Evolutionary conservation across 495 filamentous ascomycete genomes (phyloP).

Genomic region (Pyrenula aspistea): DNA sequence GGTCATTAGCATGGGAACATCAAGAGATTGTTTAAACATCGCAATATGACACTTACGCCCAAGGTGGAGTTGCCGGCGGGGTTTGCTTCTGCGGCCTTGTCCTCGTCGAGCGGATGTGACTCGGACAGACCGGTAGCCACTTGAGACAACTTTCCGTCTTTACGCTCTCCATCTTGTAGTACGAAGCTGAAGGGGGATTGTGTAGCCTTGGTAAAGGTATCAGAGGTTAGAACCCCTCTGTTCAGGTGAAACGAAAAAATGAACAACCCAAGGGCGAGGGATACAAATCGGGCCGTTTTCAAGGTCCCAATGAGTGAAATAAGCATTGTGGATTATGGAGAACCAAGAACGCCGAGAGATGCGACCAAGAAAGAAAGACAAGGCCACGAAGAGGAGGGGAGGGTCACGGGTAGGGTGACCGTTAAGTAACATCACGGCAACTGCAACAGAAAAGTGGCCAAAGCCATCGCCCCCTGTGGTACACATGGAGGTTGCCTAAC

Average conservation of each 20-base stretch:
- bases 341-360: too few species aligned
- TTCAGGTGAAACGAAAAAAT: not conserved
- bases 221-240: not conserved
- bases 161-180: not conserved
- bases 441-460: not conserved
- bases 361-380: not conserved
- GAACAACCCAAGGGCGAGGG: not conserved
- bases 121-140: not conserved
- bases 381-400: not conserved
- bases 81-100: not conserved
- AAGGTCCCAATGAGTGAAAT: not conserved
- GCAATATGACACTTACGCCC: not conserved
- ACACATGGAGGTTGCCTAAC: not conserved
- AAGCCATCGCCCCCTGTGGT: not conserved
- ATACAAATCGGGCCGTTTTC: not conserved
- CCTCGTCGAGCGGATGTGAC: not conserved
- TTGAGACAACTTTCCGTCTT: not conserved
- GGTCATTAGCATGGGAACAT: not conserved
- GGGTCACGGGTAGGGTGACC: not conserved
- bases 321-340: not conserved
- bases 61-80: constrained; percentile 1
- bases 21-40: not conserved
- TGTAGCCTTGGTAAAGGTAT: not conserved
- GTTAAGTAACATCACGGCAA: not conserved
- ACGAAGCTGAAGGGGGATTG: not conserved